Evolutionary conservation across 2,329 filamentous ascomycete genomes (phyloP), one percentile per base, ranked within the genome.

Genomic region (Aspergillus intermedius): DNA sequence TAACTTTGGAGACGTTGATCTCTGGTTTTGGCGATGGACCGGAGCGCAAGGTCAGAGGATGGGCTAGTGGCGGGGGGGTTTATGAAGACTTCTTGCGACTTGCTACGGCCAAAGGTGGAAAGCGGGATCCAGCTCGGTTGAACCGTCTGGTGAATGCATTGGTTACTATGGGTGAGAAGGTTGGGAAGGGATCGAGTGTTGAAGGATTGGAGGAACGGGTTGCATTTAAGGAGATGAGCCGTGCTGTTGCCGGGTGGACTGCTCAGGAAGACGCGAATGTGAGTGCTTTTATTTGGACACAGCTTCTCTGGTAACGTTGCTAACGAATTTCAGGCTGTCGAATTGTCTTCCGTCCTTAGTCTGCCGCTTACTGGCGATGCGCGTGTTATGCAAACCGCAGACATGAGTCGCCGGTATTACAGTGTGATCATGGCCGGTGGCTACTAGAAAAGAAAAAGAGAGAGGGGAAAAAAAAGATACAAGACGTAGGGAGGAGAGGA

Each of bases 191-290:
- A 5, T 70, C 85, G 19, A 79, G 82, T 39, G 77, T 66, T 23
- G 64, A 73, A 46, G 71, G 67, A 41, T 70, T 81, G 52, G 69
- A 82, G 53, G 79, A 87, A 62, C 74, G 81, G 46, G 88, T 91
- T 39, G 88, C 89, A 0, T 77, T 91, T 47, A 83, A 85, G 54
- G 89, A 94, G 62, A 95, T 95, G 79, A 86, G 85, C 42, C 81
- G 82, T 46, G 77, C 83, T 42, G 81, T 91, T 51, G 87, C 86
- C 8, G 78, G 79, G 53, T 79, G 83, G 63, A 79, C 86, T 50
- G 73, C 83, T 47, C 76, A 76, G 49, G 78, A 79, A 60, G 75
- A 77, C 60, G 79, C 79, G 56, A 75, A 79, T 66, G 82, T 84
- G 67, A 65, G 77, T 69, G 46, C 43, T 30, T 17, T 34, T 15